Conservation (phyloP, 2,329 filamentous ascomycete species). For the Colletotrichum eleusines region DNA sequence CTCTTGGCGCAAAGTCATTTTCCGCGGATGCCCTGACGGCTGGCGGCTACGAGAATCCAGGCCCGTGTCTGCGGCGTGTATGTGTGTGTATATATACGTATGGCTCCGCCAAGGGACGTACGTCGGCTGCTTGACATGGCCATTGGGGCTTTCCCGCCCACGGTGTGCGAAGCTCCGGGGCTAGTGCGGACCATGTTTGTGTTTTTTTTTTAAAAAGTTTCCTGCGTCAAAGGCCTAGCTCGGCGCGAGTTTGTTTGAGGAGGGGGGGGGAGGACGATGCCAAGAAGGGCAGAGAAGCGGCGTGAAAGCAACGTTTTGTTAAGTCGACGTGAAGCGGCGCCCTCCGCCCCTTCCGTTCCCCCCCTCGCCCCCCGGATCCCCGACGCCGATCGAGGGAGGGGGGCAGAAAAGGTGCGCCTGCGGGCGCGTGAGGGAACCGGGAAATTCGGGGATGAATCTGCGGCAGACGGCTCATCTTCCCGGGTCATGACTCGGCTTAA, state of each 20-base stretch:
- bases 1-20: neutral
- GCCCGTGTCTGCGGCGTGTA: too few species aligned
- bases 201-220: neutral
- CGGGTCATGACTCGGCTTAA: neutral
- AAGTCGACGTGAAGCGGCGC: too few species aligned
- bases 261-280: neutral
- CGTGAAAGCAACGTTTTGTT: too few species aligned
- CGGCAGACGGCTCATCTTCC: neutral
- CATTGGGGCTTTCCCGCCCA: too few species aligned
- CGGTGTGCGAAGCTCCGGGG: neutral
- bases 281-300: neutral
- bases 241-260: neutral
- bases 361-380: neutral
- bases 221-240: neutral
- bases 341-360: neutral
- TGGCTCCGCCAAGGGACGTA: neutral
- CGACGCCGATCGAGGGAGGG: constrained; percentile 16
- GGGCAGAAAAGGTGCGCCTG: neutral
- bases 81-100: too few species aligned
- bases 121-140: neutral
- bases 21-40: constrained; percentile 1
- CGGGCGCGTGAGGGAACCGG: too few species aligned
- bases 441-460: neutral
- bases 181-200: neutral
- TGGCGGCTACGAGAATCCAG: neutral